Evolutionary conservation across 441 rosid species (phyloP), one percentile per base, ranked within the genome.

Genomic region (Viola pubescens): DNA sequence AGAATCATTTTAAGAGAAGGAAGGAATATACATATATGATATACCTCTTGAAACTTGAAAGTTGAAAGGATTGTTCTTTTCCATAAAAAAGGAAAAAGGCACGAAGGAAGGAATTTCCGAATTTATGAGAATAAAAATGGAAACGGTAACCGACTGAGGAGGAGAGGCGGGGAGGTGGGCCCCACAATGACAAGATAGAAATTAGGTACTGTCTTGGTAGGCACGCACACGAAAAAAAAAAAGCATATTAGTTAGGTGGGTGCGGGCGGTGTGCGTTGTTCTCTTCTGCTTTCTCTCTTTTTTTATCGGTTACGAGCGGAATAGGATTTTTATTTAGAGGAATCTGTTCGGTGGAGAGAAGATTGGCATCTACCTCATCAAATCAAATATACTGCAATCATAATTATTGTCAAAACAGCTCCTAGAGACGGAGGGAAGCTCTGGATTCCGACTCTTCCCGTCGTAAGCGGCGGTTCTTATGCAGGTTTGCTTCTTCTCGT

Each of bases 391-490:
- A 19, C 34, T 26, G 34, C 34, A 26, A 26, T 26, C 34, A 26
- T 26, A 26, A 26, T 26, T 26, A 26, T 26, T 8, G 13, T 14
- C 9, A 14, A 7, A 3, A 1, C 2, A 10, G 26, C n/a, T 34
- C 44, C 34, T 34, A 13, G 34, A 53, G 43, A 53, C 74, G 72
- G 63, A 65, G 62, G 69, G 79, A 65, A 75, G 83, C 79, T 83
- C 81, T 82, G 87, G 90, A 83, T 85, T 76, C 84, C 65, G 64
- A 62, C 74, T 71, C 61, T 66, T 73, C 65, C 86, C 95, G 86
- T 82, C 84, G 83, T 68, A 70, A 66, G 86, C 79, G 87, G 74
- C 96, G 92, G 89, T 84, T 70, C 75, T 75, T 82, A 72, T 81
- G 90, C 98, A 78, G 89, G 95, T 86, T 48, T 14, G 43, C 14